phyloP scores from a whole-genome alignment of 176 grass and related monocot genomes.

The Oryza punctata region DNA sequence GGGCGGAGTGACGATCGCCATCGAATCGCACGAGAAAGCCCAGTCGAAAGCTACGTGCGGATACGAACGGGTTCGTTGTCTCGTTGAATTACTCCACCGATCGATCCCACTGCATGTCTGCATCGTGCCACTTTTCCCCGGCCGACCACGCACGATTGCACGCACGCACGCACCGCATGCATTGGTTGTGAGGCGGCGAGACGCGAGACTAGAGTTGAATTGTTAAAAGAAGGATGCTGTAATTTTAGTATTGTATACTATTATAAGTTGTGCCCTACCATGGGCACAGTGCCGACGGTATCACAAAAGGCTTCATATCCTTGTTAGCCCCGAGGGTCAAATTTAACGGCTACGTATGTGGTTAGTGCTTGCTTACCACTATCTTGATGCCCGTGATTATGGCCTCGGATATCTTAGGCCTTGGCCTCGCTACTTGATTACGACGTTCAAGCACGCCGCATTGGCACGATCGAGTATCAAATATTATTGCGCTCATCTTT shows the following conservation, averaged over 20 bases:
- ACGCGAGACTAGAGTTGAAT: not conserved
- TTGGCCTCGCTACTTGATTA: constrained; percentile 20
- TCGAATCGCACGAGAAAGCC: not conserved
- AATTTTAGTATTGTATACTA: too few species aligned
- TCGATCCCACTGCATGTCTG: not conserved
- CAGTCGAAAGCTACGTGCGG: not conserved
- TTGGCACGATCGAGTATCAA: not conserved
- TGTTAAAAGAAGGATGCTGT: not conserved
- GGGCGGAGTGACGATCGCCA: not conserved
- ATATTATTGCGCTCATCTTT: not conserved
- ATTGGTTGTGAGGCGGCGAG: not conserved
- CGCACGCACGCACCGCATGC: not conserved
- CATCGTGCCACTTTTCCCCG: not conserved
- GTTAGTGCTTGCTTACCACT: constrained; percentile 25
- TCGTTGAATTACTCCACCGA: not conserved
- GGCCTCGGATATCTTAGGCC: not conserved
- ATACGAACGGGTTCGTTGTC: not conserved
- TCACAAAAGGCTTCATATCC: not conserved
- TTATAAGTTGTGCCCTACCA: too few species aligned
- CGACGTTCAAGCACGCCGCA: constrained; percentile 24
- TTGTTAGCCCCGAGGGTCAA: constrained; percentile 24
- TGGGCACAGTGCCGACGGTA: not conserved
- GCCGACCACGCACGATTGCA: not conserved
- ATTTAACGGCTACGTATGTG: constrained; percentile 17
- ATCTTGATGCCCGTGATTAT: constrained; percentile 39